phyloP scores from a whole-genome alignment of 257 asterid genomes.

The Nicotiana undulata region DNA sequence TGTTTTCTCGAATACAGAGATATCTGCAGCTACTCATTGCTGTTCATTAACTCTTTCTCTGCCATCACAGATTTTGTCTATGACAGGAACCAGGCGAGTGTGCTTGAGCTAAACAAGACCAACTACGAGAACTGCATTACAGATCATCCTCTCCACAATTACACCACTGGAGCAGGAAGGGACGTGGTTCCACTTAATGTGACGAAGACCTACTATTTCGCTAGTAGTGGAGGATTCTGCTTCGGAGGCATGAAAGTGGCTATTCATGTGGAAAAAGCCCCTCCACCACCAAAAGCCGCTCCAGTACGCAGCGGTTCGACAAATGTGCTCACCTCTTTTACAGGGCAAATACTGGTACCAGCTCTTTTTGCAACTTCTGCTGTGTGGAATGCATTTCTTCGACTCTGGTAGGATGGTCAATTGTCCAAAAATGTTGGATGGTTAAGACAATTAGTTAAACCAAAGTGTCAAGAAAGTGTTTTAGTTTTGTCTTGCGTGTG shows the following conservation, averaged over 20 bases:
- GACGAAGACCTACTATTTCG: conserved; percentile 62
- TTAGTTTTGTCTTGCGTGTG: conserved; percentile 13
- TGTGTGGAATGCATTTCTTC: conserved; percentile 49
- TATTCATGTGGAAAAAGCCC: conserved; percentile 43
- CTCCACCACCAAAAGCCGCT: conserved; percentile 56
- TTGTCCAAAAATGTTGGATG: conserved; percentile 3
- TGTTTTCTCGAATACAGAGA: background rate
- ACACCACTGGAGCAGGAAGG: conserved; percentile 81
- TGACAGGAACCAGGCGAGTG: conserved; percentile 60
- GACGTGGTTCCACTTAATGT: conserved; percentile 89
- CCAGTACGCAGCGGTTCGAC: conserved; percentile 29
- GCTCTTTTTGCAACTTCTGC: conserved; percentile 52
- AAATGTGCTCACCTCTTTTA: conserved; percentile 18
- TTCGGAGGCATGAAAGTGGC: conserved; percentile 72
- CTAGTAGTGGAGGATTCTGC: conserved; percentile 84
- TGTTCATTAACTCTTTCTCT: background rate
- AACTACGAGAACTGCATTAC: conserved; percentile 53
- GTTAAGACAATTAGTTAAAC: conserved; percentile 12
- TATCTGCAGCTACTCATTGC: background rate
- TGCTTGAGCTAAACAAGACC: conserved; percentile 81
- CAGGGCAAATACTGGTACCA: conserved; percentile 38
- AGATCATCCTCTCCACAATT: conserved; percentile 58
- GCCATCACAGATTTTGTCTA: conserved; percentile 55
- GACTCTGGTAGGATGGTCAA: conserved; percentile 21
- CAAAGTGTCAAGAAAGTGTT: conserved; percentile 28